A percentile compares a stretch with the other conserved stretches of the same genome.
Evolutionary conservation across 1,284 basidiomycete genomes (phyloP).

Genomic region (Melampsora abietis-canadensis): DNA sequence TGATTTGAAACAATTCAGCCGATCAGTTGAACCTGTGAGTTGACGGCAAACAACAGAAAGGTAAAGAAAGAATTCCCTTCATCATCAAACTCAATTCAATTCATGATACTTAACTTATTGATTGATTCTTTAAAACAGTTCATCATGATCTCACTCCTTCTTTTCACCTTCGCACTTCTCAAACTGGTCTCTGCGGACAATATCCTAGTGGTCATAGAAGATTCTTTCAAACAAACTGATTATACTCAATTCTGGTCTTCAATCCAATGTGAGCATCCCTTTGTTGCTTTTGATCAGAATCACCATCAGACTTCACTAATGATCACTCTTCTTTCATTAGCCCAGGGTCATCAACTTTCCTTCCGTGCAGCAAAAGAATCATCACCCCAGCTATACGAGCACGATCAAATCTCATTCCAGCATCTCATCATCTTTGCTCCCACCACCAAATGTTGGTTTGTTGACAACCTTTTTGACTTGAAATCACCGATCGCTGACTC

Average conservation of each 20-base stretch:
- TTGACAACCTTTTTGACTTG: neutral
- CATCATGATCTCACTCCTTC: neutral
- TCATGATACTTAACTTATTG: no score
- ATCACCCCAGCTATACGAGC: constrained; percentile 64
- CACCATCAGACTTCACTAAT: constrained; percentile 7
- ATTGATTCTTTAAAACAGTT: no score
- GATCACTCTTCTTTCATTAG: neutral
- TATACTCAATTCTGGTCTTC: constrained; percentile 78
- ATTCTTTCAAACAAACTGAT: constrained; percentile 62
- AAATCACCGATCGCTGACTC: neutral
- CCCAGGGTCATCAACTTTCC: constrained; percentile 59
- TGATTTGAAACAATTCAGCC: no score
- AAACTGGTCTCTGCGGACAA: constrained; percentile 60
- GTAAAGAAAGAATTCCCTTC: no score
- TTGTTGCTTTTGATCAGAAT: neutral
- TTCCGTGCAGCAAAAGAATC: constrained; percentile 74
- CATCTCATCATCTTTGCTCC: constrained; percentile 81
- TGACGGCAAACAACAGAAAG: no score
- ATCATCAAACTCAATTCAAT: no score
- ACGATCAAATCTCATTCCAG: constrained; percentile 70
- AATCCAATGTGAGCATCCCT: constrained; percentile 62
- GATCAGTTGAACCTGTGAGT: no score
- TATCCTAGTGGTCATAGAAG: constrained; percentile 78
- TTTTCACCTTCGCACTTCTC: neutral
- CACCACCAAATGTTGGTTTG: constrained; percentile 67